Conservation (phyloP, 139 green algal species). For the Mesotaenium endlicherianum region DNA sequence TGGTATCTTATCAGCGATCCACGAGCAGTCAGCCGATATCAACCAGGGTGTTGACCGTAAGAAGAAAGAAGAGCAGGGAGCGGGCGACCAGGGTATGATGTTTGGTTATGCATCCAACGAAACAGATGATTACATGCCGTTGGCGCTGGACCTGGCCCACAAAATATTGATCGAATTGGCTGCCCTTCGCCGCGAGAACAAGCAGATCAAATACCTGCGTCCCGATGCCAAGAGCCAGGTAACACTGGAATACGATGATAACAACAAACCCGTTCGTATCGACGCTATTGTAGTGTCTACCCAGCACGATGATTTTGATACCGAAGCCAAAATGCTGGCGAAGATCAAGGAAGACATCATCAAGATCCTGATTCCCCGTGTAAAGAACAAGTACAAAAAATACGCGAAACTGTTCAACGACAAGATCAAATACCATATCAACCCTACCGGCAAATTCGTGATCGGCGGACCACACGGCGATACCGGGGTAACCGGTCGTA, state of each 20-base stretch:
- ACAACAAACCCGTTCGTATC: slow-evolving; percentile 81
- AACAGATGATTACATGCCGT: slow-evolving; percentile 93
- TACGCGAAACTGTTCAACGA: slow-evolving; percentile 94
- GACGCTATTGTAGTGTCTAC: slow-evolving; percentile 98
- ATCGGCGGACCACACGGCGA: slow-evolving; percentile 96
- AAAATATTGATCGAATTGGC: slow-evolving; percentile 78
- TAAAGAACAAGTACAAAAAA: too few relatives aligned
- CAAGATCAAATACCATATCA: slow-evolving; percentile 98
- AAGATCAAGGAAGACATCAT: slow-evolving; percentile 96
- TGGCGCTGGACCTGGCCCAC: slow-evolving; percentile 93
- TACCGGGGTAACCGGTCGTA: slow-evolving; percentile 91
- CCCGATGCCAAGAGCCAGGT: slow-evolving; percentile 99
- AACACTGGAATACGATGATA: slow-evolving; percentile 96
- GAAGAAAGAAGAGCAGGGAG: slow-evolving; percentile 94
- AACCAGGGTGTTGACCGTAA: slow-evolving; percentile 94
- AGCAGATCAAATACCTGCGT: slow-evolving; percentile 71
- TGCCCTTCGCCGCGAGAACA: slow-evolving; percentile 73
- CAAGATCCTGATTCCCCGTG: slow-evolving; percentile 93
- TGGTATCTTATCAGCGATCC: slow-evolving; percentile 87
- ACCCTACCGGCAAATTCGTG: slow-evolving; percentile 93
- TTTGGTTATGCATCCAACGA: slow-evolving; percentile 98
- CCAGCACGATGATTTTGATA: slow-evolving; percentile 79
- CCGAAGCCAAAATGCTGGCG: slow-evolving; percentile 85
- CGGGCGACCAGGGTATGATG: slow-evolving; percentile 98
- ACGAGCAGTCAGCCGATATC: slow-evolving; percentile 97